Percentiles rank a stretch among this genome's conserved stretches.
phyloP scores from a whole-genome alignment of 768 basidiomycete genomes.

The Phlebiopsis flavidoalba region DNA sequence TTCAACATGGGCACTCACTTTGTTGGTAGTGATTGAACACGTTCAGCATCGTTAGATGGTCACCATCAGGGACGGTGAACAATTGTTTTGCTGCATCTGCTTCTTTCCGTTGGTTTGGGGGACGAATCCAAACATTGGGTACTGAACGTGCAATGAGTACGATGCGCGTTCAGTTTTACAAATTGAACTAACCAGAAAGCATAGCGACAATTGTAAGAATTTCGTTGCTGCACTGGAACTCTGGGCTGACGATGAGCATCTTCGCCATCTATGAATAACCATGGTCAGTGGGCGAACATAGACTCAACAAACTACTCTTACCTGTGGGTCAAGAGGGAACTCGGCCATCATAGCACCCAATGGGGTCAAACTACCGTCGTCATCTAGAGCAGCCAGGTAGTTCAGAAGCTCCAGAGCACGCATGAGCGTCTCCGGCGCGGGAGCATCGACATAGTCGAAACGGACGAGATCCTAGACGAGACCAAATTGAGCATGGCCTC shows the following conservation, averaged over 20 bases:
- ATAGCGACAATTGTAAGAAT: constrained; percentile 93
- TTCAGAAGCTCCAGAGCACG: constrained; percentile 92
- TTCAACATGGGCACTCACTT: constrained; percentile 43
- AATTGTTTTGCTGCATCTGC: constrained; percentile 90
- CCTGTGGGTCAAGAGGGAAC: constrained; percentile 98
- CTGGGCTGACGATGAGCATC: constrained; percentile 89
- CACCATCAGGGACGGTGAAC: constrained; percentile 90
- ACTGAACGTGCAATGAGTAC: constrained; percentile 36
- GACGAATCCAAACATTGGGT: constrained; percentile 93
- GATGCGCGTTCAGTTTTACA: not conserved
- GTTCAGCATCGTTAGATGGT: constrained; percentile 91
- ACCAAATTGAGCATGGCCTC: not conserved
- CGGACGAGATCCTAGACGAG: constrained; percentile 20
- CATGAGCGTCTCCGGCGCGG: constrained; percentile 74
- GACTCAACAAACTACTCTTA: constrained; percentile 23
- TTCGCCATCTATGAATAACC: constrained; percentile 63
- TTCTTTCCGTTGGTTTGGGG: constrained; percentile 80
- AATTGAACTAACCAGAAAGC: constrained; percentile 70
- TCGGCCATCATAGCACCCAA: constrained; percentile 94
- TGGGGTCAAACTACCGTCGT: constrained; percentile 86
- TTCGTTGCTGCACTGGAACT: constrained; percentile 95
- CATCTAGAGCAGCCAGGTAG: constrained; percentile 87
- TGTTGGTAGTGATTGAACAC: constrained; percentile 90
- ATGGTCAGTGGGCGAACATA: not conserved
- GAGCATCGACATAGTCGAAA: constrained; percentile 26